Conservation (phyloP, 805 yeast species). For the Cyberlindnera americana region DNA sequence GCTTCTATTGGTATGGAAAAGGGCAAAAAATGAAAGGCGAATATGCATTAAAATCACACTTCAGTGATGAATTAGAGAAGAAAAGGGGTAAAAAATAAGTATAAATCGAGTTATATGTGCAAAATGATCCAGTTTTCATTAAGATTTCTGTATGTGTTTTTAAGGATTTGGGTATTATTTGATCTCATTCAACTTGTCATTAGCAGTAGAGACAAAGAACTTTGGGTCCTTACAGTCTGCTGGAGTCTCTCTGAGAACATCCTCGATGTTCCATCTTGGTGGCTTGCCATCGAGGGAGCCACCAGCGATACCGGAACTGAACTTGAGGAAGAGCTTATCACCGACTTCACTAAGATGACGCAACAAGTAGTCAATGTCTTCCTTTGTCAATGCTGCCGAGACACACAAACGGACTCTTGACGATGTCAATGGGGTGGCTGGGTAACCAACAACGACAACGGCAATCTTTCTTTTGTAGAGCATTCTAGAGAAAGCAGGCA, state of each 20-base stretch:
- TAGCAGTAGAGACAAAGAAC: slow-evolving; percentile 30
- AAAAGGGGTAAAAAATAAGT: not conserved
- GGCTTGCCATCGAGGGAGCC: slow-evolving; percentile 55
- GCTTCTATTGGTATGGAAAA: too few relatives aligned
- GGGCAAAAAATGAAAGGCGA: too few relatives aligned
- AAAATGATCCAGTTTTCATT: too few relatives aligned
- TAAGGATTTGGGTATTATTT: slow-evolving; percentile 3
- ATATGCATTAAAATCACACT: slow-evolving; percentile 5
- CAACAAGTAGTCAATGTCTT: slow-evolving; percentile 81
- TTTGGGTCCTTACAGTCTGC: slow-evolving; percentile 49
- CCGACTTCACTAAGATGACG: slow-evolving; percentile 74
- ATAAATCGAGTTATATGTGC: not conserved
- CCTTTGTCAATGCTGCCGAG: slow-evolving; percentile 87
- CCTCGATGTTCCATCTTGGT: slow-evolving; percentile 78
- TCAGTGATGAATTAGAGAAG: slow-evolving; percentile 1
- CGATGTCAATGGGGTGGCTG: slow-evolving; percentile 90
- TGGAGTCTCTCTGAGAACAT: slow-evolving; percentile 69
- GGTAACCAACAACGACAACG: slow-evolving; percentile 95
- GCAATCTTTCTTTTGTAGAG: slow-evolving; percentile 80
- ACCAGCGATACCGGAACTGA: slow-evolving; percentile 74
- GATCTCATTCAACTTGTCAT: slow-evolving; percentile 2
- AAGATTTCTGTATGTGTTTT: too few relatives aligned
- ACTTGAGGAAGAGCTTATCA: slow-evolving; percentile 68
- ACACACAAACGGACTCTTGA: slow-evolving; percentile 93
- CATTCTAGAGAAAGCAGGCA: slow-evolving; percentile 88